Percentiles rank a stretch among this genome's conserved stretches.
phyloP scores from a whole-genome alignment of 116 monocot genomes.

The Zostera marina region DNA sequence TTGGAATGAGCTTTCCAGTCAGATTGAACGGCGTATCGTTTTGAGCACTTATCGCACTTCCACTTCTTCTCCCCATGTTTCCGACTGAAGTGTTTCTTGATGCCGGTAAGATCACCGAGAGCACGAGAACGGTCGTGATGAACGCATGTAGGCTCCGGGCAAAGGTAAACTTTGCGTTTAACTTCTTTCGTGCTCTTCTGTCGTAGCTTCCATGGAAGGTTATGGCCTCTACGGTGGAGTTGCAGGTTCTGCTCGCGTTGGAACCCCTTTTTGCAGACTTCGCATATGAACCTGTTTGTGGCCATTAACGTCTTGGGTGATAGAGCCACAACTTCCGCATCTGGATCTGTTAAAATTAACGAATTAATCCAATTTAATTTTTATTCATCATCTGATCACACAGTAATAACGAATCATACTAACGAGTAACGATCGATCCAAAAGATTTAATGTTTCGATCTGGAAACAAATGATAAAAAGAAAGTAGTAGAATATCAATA shows the following conservation, averaged over 20 bases:
- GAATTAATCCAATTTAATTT: too few species aligned
- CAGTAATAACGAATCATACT: too few species aligned
- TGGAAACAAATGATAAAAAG: not conserved
- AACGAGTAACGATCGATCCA: too few species aligned
- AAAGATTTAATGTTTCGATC: too few species aligned
- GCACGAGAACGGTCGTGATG: slow-evolving; percentile 59
- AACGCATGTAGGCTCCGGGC: slow-evolving; percentile 46
- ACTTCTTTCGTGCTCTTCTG: slow-evolving; percentile 63
- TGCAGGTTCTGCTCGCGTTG: slow-evolving; percentile 92
- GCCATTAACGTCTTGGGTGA: slow-evolving; percentile 85
- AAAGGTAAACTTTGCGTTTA: slow-evolving; percentile 34
- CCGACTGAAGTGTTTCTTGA: slow-evolving; percentile 68
- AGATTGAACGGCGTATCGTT: slow-evolving; percentile 91
- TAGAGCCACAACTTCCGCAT: slow-evolving; percentile 84
- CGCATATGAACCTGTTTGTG: slow-evolving; percentile 84
- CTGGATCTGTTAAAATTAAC: slow-evolving; percentile 33
- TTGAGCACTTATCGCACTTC: slow-evolving; percentile 97
- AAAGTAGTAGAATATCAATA: not conserved
- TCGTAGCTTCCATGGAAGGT: slow-evolving; percentile 87
- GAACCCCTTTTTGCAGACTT: slow-evolving; percentile 91
- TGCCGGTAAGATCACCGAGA: slow-evolving; percentile 65
- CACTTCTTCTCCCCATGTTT: slow-evolving; percentile 99
- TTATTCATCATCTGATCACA: too few species aligned
- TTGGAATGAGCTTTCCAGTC: slow-evolving; percentile 96
- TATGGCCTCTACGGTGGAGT: slow-evolving; percentile 83